Conservation (phyloP, 2,329 filamentous ascomycete species). For the Coniella lustricola region DNA sequence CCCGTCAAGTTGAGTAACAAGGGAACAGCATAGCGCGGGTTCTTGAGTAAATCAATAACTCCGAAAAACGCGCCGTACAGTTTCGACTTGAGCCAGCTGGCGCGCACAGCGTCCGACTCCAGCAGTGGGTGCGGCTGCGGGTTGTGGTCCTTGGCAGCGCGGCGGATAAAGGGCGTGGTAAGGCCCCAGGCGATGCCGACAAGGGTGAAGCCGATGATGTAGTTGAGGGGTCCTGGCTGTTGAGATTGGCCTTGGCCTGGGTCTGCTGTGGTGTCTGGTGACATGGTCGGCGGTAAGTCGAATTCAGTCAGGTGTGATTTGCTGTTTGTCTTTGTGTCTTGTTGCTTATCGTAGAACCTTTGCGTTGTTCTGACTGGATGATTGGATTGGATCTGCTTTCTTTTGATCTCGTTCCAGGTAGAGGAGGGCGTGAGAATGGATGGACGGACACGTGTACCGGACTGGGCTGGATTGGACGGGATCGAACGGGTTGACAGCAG, state of each 20-base stretch:
- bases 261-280: neutral
- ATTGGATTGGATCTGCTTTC: no score
- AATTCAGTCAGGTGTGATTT: no score
- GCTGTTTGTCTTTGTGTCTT: no score
- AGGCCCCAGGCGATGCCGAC: conserved; percentile 91
- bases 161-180: conserved; percentile 86
- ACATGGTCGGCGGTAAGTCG: neutral
- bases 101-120: conserved; percentile 40
- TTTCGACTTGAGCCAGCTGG: conserved; percentile 56
- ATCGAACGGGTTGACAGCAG: no score
- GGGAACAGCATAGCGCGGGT: conserved; percentile 78
- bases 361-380: no score
- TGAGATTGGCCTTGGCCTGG: conserved; percentile 8
- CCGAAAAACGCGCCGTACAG: conserved; percentile 63
- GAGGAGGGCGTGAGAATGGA: neutral
- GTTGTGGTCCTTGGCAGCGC: conserved; percentile 69
- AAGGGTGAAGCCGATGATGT: conserved; percentile 80
- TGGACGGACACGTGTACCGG: neutral
- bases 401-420: neutral
- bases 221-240: conserved; percentile 61
- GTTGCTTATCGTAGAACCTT: no score
- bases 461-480: no score
- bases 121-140: conserved; percentile 53
- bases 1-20: conserved; percentile 84
- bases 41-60: conserved; percentile 69